Conservation (phyloP, 2,329 filamentous ascomycete genomes). For the Neonectria sp. region DNA sequence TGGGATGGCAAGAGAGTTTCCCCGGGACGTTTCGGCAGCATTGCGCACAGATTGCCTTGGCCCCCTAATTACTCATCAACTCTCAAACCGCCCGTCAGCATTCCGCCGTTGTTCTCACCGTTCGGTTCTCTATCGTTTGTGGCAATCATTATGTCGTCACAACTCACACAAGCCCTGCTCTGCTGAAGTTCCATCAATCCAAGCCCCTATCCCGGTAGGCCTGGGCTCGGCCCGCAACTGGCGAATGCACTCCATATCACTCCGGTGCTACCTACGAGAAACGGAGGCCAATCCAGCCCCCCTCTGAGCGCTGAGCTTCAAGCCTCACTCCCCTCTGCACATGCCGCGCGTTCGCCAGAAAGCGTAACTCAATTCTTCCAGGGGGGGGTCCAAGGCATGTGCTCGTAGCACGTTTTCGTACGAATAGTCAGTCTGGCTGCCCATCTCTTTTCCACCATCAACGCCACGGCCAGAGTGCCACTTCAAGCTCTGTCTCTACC, state of each 20-base stretch:
- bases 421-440: not conserved
- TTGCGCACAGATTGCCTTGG: constrained; percentile 1
- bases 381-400: constrained; percentile 5
- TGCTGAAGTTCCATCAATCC: constrained; percentile 16
- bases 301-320: constrained; percentile 2
- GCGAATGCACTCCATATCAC: constrained; percentile 16
- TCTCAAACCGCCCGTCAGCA: not conserved
- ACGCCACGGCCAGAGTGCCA: constrained; percentile 10
- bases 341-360: constrained; percentile 30
- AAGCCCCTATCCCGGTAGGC: constrained; percentile 8
- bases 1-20: constrained; percentile 1
- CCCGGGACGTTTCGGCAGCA: not conserved
- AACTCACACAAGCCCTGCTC: constrained; percentile 10
- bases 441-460: constrained; percentile 11
- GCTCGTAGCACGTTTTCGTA: not conserved
- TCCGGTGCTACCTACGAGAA: not conserved
- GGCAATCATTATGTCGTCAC: constrained; percentile 12
- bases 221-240: not conserved
- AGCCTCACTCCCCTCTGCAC: not conserved
- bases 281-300: constrained; percentile 6
- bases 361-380: constrained; percentile 12
- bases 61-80: not conserved
- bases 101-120: not conserved
- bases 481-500: constrained; percentile 15
- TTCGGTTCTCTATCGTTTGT: not conserved